These are phyloP conservation scores for Chaetoscypha palmicola DNA, from an alignment of 2,329 filamentous ascomycete species.

Conservation along the genomic window DNA sequence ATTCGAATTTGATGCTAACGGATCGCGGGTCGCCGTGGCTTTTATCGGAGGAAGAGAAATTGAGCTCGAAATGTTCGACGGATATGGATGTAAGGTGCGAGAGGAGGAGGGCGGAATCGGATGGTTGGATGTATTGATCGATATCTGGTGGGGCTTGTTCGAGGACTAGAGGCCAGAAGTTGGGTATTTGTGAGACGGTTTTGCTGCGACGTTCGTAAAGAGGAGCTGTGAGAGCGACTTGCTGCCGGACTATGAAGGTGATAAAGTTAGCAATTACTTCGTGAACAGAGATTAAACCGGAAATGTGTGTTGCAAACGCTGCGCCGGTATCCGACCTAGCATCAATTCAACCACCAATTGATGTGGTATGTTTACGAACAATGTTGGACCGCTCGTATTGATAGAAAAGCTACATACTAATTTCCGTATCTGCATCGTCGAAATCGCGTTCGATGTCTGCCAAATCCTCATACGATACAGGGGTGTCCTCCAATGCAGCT, in stretches of 20 bases:
- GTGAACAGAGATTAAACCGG: too few species aligned
- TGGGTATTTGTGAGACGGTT: slow-evolving; percentile 64
- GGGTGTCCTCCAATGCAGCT: slow-evolving; percentile 34
- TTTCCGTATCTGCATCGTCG: slow-evolving; percentile 72
- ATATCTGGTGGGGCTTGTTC: slow-evolving; percentile 80
- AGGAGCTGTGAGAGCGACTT: slow-evolving; percentile 58
- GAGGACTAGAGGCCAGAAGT: slow-evolving; percentile 94
- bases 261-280: slow-evolving; percentile 12
- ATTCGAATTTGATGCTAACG: slow-evolving; percentile 70
- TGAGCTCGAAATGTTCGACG: slow-evolving; percentile 74
- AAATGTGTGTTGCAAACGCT: too few species aligned
- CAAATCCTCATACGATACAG: slow-evolving; percentile 67
- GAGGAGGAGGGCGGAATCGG: slow-evolving; percentile 68
- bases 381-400: too few species aligned
- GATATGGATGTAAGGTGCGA: slow-evolving; percentile 59
- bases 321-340: too few species aligned
- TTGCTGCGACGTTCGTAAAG: slow-evolving; percentile 72
- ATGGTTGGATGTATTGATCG: slow-evolving; percentile 79
- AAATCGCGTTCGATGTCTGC: slow-evolving; percentile 76
- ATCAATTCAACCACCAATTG: too few species aligned
- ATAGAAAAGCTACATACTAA: slow-evolving; percentile 63
- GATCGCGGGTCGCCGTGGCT: slow-evolving; percentile 73
- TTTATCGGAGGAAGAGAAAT: slow-evolving; percentile 23
- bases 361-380: too few species aligned
- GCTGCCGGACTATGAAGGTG: slow-evolving; percentile 56